phyloP scores from a whole-genome alignment of 306 rosid genomes.

The Hippophae tibetana region DNA sequence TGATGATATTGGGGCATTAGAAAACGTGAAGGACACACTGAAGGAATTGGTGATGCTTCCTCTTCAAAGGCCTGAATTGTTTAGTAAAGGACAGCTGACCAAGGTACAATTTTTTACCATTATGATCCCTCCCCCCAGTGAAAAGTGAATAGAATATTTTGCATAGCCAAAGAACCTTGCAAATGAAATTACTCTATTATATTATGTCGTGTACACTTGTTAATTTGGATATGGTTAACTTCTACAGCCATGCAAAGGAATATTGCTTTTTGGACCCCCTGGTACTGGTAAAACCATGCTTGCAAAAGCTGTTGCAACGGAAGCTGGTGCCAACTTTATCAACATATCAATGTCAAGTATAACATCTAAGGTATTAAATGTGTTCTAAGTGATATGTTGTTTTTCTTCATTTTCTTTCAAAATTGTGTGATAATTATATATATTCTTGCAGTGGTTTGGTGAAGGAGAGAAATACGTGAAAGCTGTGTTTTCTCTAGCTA shows the following conservation, averaged over 20 bases:
- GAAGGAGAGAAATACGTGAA: conserved; percentile 96
- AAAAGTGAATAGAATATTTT: neutral
- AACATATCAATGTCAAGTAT: conserved; percentile 95
- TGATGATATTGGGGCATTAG: conserved; percentile 94
- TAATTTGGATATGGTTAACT: conserved; percentile 11
- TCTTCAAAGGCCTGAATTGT: conserved; percentile 86
- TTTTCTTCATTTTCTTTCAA: neutral
- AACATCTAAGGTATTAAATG: conserved; percentile 68
- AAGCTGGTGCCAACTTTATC: conserved; percentile 96
- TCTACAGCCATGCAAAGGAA: conserved; percentile 91
- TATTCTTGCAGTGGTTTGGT: conserved; percentile 82
- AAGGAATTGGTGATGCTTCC: conserved; percentile 99
- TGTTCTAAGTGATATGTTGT: conserved; percentile 4
- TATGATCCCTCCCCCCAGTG: neutral
- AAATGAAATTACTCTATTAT: neutral
- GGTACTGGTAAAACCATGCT: conserved; percentile 99
- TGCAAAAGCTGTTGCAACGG: conserved; percentile 98
- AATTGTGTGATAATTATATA: conserved; percentile 8
- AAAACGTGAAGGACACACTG: conserved; percentile 89
- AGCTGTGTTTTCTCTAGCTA: conserved; percentile 86
- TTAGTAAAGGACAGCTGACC: conserved; percentile 80
- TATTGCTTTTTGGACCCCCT: conserved; percentile 92
- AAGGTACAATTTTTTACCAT: conserved; percentile 39
- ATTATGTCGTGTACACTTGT: conserved; percentile 7
- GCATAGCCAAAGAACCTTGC: neutral